phyloP scores from a whole-genome alignment of 176 grass and related monocot genomes.

The Lolium perenne region DNA sequence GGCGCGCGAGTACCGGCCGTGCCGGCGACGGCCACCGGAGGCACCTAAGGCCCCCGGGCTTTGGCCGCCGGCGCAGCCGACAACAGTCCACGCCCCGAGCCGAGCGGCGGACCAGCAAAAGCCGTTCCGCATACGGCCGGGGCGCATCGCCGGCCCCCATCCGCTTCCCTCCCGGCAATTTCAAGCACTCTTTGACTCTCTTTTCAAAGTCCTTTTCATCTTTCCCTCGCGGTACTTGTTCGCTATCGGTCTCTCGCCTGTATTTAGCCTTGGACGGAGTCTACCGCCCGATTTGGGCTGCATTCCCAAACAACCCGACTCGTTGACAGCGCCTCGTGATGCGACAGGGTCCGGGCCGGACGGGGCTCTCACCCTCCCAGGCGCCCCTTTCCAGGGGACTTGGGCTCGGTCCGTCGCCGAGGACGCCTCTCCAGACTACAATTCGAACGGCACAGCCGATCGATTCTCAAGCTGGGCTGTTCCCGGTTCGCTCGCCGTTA shows the following conservation, averaged over 20 bases:
- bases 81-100: neutral
- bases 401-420: neutral
- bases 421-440: too few species aligned
- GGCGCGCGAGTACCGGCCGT: too few species aligned
- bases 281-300: constrained; percentile 57
- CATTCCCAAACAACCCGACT: constrained; percentile 74
- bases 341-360: constrained; percentile 55
- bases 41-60: too few species aligned
- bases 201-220: constrained; percentile 80
- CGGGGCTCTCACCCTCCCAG: constrained; percentile 62
- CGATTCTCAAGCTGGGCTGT: neutral
- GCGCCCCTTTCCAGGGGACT: constrained; percentile 59
- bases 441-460: too few species aligned
- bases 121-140: neutral
- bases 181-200: constrained; percentile 70
- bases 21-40: too few species aligned
- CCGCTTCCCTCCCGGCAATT: constrained; percentile 73
- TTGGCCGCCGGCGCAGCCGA: too few species aligned
- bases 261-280: constrained; percentile 71
- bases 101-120: neutral
- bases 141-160: constrained; percentile 55
- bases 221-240: constrained; percentile 85
- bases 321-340: constrained; percentile 58
- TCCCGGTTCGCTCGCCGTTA: constrained; percentile 10
- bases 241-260: constrained; percentile 71